These are phyloP conservation scores for Arthrinium phaeospermum DNA, from an alignment of 2,329 filamentous ascomycete species.

Conservation along the genomic window DNA sequence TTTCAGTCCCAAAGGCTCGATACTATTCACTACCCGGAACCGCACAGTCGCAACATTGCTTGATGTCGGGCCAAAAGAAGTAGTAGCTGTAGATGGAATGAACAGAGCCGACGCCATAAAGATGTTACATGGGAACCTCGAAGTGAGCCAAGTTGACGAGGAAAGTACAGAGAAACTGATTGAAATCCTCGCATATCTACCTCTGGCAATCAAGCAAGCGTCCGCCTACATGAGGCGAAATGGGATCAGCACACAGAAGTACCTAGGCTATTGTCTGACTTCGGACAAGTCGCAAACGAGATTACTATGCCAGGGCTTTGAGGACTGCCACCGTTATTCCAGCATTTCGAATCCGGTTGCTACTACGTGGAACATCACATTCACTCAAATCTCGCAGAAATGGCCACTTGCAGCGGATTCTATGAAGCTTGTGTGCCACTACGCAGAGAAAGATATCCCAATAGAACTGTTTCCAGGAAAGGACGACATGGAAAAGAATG, in stretches of 20 bases:
- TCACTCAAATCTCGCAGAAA: constrained; percentile 35
- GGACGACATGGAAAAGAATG: constrained; percentile 3
- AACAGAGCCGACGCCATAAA: constrained; percentile 31
- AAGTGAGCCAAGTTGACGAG: constrained; percentile 28
- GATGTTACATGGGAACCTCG: constrained; percentile 35
- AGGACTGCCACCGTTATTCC: constrained; percentile 36
- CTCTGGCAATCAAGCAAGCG: constrained; percentile 49
- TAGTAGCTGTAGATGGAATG: constrained; percentile 39
- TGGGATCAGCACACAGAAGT: constrained; percentile 27
- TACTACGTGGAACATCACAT: constrained; percentile 43
- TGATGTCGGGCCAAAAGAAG: constrained; percentile 29
- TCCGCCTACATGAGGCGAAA: constrained; percentile 44
- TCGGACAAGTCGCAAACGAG: constrained; percentile 30
- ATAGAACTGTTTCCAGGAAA: constrained; percentile 19
- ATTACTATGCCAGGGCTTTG: constrained; percentile 39
- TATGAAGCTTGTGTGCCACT: constrained; percentile 35
- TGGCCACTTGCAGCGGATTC: constrained; percentile 35
- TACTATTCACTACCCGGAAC: constrained; percentile 46
- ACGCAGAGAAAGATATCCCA: constrained; percentile 29
- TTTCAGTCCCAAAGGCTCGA: constrained; percentile 32
- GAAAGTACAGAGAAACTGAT: constrained; percentile 33
- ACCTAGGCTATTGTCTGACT: constrained; percentile 33
- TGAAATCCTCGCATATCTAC: constrained; percentile 44
- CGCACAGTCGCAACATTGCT: constrained; percentile 38
- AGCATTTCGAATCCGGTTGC: constrained; percentile 35